Evolutionary conservation across 495 filamentous ascomycete genomes (phyloP), one percentile per base, ranked within the genome.

Genomic region (Penicillium manginii): DNA sequence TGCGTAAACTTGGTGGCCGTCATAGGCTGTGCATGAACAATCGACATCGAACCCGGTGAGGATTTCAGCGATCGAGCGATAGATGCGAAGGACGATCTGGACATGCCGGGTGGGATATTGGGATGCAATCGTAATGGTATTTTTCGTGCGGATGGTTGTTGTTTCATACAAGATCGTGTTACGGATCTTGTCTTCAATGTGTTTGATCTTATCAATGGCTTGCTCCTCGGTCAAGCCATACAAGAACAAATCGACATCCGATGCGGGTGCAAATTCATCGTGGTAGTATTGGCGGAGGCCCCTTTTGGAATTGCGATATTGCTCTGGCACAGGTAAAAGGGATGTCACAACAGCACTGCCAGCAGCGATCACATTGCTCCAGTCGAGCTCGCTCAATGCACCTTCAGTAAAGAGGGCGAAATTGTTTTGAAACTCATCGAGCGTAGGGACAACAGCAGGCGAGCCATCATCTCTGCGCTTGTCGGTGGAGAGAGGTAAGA

Each of bases 1-100:
- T 19, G 81, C 82, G 61, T 85, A 91, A 4, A 94, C 90, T 60
- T 90, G 87, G 7, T 81, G 80, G 6, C 91, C 91, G 62, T 93
- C 86, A 62, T 89, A 96, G 3, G 89, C 91, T 17, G 83, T 88
- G 59, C 90, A 88, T 3, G 90, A 87, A 67, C 87, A 91, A 61
- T 93, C 90, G 15, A 94, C 91, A 66, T 94, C 91, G 59, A 94
- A 94, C 0, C 91, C 91, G 11, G 89, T 90, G 9, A 94, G 77
- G 52, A 94, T 92, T 65, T 94, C 89, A 1, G 88, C 84, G 39
- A 93, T 69, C 0, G 88, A 90, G 59, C 88, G 88, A 72, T 96
- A 93, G 50, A 93, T 83, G 5, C 91, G 87, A 14, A 93, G 83
- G 10, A 96, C 91, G 62, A 96, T 91, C 75, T 91, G 74, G 18